A percentile compares a stretch with the other conserved stretches of the same genome.
These are phyloP conservation scores for Didymosphaeria variabile DNA, from an alignment of 2,329 filamentous ascomycete genomes.

Conservation along the genomic window DNA sequence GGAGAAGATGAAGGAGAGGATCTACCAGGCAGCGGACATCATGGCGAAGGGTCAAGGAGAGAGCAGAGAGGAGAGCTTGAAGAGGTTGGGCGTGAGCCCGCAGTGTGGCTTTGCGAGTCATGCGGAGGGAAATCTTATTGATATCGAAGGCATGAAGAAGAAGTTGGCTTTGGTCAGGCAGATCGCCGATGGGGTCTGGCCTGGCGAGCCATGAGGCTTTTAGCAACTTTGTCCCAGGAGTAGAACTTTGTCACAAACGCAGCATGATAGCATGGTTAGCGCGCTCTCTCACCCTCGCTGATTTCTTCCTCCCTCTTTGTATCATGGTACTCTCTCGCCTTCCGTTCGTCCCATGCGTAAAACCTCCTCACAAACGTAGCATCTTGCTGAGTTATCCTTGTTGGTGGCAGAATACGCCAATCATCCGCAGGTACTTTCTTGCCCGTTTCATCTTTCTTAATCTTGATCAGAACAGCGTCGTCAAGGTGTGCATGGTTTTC, in stretches of 20 bases:
- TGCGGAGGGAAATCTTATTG: constrained; percentile 73
- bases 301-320: too few relatives aligned
- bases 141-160: constrained; percentile 72
- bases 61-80: constrained; percentile 66
- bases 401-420: not conserved
- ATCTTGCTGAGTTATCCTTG: constrained; percentile 4
- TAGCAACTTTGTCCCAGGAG: not conserved
- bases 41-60: constrained; percentile 66
- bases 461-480: not conserved
- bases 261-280: not conserved
- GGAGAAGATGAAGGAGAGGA: constrained; percentile 52
- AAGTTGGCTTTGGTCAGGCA: constrained; percentile 75
- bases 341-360: constrained; percentile 6
- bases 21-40: constrained; percentile 64
- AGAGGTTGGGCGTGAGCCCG: constrained; percentile 59
- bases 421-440: constrained; percentile 1
- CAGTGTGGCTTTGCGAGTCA: constrained; percentile 66
- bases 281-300: too few relatives aligned
- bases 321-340: too few relatives aligned
- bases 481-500: not conserved
- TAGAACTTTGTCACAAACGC: constrained; percentile 16
- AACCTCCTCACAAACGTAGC: constrained; percentile 15
- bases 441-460: not conserved
- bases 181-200: constrained; percentile 77
- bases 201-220: constrained; percentile 54